phyloP scores from a whole-genome alignment of 1,139 yeast species.

The Sugiyamaella sp. region DNA sequence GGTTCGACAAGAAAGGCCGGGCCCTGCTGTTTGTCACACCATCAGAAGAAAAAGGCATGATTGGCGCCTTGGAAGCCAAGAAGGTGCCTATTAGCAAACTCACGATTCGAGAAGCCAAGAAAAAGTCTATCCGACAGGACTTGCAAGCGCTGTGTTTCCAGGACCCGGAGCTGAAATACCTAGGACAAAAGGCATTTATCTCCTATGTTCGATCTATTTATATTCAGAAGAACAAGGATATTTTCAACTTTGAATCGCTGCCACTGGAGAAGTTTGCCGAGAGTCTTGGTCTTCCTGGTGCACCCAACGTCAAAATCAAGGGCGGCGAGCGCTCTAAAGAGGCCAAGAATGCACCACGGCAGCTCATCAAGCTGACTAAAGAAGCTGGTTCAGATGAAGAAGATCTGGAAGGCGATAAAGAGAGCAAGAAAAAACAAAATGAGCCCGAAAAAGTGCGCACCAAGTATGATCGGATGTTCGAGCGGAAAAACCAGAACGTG shows the following conservation, averaged over 20 bases:
- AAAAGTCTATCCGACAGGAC: conserved; percentile 79
- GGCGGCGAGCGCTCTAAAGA: conserved; percentile 61
- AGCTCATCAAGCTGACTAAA: conserved; percentile 57
- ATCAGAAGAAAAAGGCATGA: conserved; percentile 77
- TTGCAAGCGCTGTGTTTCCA: conserved; percentile 89
- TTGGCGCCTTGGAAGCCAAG: conserved; percentile 61
- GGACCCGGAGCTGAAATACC: conserved; percentile 86
- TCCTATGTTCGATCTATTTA: conserved; percentile 85
- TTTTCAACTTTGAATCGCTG: conserved; percentile 69
- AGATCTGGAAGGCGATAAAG: too few relatives aligned
- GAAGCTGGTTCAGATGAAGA: conserved; percentile 62
- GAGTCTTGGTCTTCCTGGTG: conserved; percentile 92
- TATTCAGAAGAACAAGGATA: conserved; percentile 83
- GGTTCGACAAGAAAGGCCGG: conserved; percentile 89
- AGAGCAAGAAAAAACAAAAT: conserved; percentile 33
- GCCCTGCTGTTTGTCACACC: conserved; percentile 84
- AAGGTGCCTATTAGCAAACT: conserved; percentile 72
- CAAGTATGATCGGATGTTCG: conserved; percentile 94
- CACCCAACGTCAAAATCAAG: conserved; percentile 84
- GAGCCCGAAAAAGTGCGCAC: conserved; percentile 64
- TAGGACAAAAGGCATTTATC: conserved; percentile 94
- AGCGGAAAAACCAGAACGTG: conserved; percentile 89
- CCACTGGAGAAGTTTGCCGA: conserved; percentile 85
- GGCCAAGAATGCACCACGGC: conserved; percentile 79
- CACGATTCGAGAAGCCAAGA: conserved; percentile 75